A percentile compares a stretch with the other conserved stretches of the same genome.
Conservation (phyloP, 2,329 filamentous ascomycete species). For the Clarireedia hainanense region DNA sequence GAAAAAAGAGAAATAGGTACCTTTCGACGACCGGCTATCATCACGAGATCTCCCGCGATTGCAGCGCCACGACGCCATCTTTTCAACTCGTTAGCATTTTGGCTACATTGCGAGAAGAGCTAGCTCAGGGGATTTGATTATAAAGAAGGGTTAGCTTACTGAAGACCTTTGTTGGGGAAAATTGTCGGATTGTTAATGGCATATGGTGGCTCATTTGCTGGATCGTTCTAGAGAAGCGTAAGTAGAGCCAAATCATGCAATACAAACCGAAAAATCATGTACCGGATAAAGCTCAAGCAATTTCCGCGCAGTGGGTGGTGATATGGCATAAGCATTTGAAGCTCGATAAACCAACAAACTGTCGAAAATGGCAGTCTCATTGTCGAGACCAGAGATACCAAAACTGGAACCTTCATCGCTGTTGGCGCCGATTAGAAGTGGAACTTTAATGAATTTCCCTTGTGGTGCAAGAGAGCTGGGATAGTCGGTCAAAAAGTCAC, state of each 20-base stretch:
- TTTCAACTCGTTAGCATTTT: neutral
- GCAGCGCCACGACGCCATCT: constrained; percentile 37
- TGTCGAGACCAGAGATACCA: constrained; percentile 34
- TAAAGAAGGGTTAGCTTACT: constrained; percentile 11
- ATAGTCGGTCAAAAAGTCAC: constrained; percentile 39
- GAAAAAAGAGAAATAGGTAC: neutral
- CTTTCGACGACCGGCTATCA: constrained; percentile 38
- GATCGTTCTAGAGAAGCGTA: constrained; percentile 31
- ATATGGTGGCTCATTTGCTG: constrained; percentile 38
- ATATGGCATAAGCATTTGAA: constrained; percentile 35
- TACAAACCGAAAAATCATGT: too few species aligned
- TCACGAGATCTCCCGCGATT: constrained; percentile 41
- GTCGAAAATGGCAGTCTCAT: constrained; percentile 36
- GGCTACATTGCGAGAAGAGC: neutral
- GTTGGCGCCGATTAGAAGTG: constrained; percentile 41
- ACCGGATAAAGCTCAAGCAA: constrained; percentile 40
- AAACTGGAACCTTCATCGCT: constrained; percentile 41
- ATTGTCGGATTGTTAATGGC: constrained; percentile 30
- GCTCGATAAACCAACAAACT: constrained; percentile 34
- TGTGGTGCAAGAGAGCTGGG: constrained; percentile 37
- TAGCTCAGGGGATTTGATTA: too few species aligned
- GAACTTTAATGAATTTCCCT: constrained; percentile 37
- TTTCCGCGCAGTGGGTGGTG: constrained; percentile 35
- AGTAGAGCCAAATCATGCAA: neutral
- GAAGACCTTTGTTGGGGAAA: constrained; percentile 30